These are phyloP conservation scores for Colletotrichum sp. DNA, from an alignment of 2,329 filamentous ascomycete genomes.

Conservation along the genomic window DNA sequence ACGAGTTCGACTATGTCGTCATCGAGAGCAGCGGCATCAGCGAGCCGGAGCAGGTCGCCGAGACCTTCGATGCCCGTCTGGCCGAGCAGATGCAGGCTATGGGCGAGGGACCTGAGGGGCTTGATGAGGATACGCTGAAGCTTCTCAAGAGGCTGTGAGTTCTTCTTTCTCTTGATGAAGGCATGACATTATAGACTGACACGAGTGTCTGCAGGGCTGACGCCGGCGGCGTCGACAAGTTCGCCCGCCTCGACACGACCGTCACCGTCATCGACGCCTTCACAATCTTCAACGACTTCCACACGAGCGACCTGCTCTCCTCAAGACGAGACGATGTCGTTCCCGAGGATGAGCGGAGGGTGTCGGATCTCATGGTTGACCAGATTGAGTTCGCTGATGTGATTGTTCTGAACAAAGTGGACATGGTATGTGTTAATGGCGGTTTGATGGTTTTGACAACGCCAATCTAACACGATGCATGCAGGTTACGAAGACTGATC, in stretches of 20 bases:
- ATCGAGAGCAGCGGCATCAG: slow-evolving; percentile 77
- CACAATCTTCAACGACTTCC: slow-evolving; percentile 74
- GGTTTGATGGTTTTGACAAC: too few relatives aligned
- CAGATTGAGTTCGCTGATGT: slow-evolving; percentile 82
- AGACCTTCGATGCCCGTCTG: slow-evolving; percentile 69
- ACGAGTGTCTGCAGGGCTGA: slow-evolving; percentile 40
- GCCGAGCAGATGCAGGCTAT: slow-evolving; percentile 49
- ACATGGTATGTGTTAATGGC: too few relatives aligned
- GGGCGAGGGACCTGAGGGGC: slow-evolving; percentile 30
- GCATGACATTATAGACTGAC: neutral
- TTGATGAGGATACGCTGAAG: slow-evolving; percentile 39
- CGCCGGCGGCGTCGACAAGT: slow-evolving; percentile 68
- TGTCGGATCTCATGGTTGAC: slow-evolving; percentile 78
- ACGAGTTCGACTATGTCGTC: slow-evolving; percentile 72
- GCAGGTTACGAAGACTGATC: slow-evolving; percentile 43
- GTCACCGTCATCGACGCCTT: slow-evolving; percentile 78
- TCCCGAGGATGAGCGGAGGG: slow-evolving; percentile 73
- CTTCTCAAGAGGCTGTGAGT: slow-evolving; percentile 41
- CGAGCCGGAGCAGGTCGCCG: slow-evolving; percentile 75
- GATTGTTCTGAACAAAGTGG: slow-evolving; percentile 73
- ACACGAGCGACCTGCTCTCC: slow-evolving; percentile 71
- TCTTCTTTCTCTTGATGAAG: neutral
- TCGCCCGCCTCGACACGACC: slow-evolving; percentile 72
- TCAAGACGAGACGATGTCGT: slow-evolving; percentile 66
- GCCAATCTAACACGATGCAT: too few relatives aligned